These are phyloP conservation scores for Candida railenensis DNA, from an alignment of 805 yeast species.

Conservation along the genomic window DNA sequence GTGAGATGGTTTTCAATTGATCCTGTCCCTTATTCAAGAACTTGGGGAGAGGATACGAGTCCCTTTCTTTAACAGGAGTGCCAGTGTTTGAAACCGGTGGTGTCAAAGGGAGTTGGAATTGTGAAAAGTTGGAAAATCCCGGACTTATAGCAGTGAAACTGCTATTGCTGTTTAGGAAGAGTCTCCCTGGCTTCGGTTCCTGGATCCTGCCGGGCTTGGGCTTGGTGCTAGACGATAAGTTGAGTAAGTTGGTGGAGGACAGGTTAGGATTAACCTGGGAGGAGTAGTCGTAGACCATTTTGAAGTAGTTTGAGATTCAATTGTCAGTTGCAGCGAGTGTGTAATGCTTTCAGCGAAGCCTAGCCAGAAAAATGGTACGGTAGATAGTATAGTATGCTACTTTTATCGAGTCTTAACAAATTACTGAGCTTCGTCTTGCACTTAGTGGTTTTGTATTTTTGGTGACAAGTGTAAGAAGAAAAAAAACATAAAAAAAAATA, in stretches of 20 bases:
- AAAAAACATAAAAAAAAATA: no score
- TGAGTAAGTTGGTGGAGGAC: conserved; percentile 4
- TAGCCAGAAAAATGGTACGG: no score
- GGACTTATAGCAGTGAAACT: neutral
- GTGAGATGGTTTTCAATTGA: neutral
- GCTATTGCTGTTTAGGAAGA: conserved; percentile 2
- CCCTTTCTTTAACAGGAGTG: conserved; percentile 28
- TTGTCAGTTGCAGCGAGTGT: no score
- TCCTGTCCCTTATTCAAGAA: neutral
- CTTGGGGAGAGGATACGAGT: conserved; percentile 3
- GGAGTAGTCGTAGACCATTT: neutral
- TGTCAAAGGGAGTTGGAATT: conserved; percentile 25
- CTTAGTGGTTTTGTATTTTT: no score
- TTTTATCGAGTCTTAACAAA: no score
- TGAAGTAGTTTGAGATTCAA: neutral
- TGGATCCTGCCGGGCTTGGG: conserved; percentile 13
- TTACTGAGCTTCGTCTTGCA: no score
- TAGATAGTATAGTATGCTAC: no score
- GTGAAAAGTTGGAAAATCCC: conserved; percentile 11
- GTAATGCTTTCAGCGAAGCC: no score
- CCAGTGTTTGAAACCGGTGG: conserved; percentile 34
- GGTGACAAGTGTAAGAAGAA: no score
- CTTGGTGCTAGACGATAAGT: neutral
- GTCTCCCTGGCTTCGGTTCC: conserved; percentile 10
- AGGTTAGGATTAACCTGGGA: conserved; percentile 7